Base-by-base conservation (phyloP, 2,329 filamentous ascomycete genomes). In the Samsoniella hepiali region DNA sequence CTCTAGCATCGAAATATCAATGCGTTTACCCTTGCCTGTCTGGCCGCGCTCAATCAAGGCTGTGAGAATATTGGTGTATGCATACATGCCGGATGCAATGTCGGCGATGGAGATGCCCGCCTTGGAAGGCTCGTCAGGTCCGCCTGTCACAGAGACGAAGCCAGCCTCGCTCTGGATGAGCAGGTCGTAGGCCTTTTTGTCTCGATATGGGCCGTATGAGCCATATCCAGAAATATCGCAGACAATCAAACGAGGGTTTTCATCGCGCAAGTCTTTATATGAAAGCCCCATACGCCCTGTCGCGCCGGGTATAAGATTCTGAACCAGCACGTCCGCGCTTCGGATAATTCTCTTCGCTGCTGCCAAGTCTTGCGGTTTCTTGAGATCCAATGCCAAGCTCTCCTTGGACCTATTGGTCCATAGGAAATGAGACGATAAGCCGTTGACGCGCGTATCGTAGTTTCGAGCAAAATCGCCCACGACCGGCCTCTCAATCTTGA, bases 1-100 rank as follows among this genome's bases (percentile, higher is more conserved):
- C 68, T 86, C 83, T 8, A 86, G 73, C 83, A 86, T 86, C 1
- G 81, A 83, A 17, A 86, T 80, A 50, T 86, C 83, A 27, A 85
- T 76, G 22, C 77, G 75, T 38, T 76, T 79, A 0, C 83, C 83
- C 36, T 72, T 72, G 0, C 81, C 81, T 0, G 81, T 81, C 66
- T 79, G 82, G 1, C 70, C 73, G 0, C 83, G 78, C 66, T 81
- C 78, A 27, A 83, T 67, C 4, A 84, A 65, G 0, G 82, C 82
- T 0, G 79, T 79, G 4, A 84, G 71, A 44, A 84, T 82, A 60
- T 79, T 82, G 32, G 75, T 77, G 67, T 81, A 82, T 0, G 82
- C 82, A 62, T 82, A 82, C 72, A 81, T 83, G 3, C 78, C 82
- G 0, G 82, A 80, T 0, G 81, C 73, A 44, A 84, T 84, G 65